Percentiles rank a stretch among this genome's conserved stretches.
Evolutionary conservation across 202 grass and related monocot genomes (phyloP).

Genomic region (Setaria viridis): DNA sequence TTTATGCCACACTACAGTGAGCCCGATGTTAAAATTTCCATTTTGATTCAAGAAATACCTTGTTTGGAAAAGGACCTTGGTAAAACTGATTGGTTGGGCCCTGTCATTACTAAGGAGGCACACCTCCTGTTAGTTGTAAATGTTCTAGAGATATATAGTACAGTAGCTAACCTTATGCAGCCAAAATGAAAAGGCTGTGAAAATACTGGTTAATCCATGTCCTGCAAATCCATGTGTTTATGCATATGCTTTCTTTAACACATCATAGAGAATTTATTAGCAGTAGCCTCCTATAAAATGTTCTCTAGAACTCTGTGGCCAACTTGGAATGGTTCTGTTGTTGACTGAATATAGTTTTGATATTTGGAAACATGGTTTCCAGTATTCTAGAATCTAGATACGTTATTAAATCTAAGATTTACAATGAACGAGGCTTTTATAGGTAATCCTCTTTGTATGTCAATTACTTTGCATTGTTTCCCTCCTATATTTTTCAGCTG

Average conservation of each 20-base stretch:
- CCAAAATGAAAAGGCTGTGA: neutral
- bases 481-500: constrained; percentile 15
- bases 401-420: neutral
- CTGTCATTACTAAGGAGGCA: neutral
- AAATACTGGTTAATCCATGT: constrained; percentile 3
- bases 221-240: neutral
- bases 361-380: neutral
- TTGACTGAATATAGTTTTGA: neutral
- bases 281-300: neutral
- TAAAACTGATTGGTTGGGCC: constrained; percentile 5
- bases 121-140: neutral
- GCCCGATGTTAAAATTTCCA: neutral
- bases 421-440: neutral
- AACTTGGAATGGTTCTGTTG: neutral
- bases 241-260: neutral
- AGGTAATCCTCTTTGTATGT: neutral
- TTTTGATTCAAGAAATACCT: constrained; percentile 16
- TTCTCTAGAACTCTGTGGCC: neutral
- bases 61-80: neutral
- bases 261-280: neutral
- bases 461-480: neutral
- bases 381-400: neutral
- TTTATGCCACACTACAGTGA: neutral
- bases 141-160: neutral
- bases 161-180: neutral